A percentile compares a stretch with the other conserved stretches of the same genome.
phyloP scores from a whole-genome alignment of 2,329 filamentous ascomycete genomes.

The Epichloe scottii region DNA sequence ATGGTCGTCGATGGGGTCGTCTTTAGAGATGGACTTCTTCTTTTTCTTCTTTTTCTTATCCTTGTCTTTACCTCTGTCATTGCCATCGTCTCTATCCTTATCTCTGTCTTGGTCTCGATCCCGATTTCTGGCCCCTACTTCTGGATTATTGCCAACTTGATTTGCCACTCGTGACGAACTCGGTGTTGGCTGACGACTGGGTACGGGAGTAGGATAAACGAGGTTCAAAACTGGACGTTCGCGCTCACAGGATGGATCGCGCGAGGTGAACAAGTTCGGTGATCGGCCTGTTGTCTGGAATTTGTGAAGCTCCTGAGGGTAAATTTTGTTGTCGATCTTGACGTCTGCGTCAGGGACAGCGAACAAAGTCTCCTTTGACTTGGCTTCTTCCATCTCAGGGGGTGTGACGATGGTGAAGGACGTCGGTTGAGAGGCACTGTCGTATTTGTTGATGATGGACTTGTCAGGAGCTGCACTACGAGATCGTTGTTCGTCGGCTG shows the following conservation, averaged over 20 bases:
- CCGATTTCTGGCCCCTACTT: not conserved
- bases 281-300: conserved; percentile 19
- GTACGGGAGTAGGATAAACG: conserved; percentile 45
- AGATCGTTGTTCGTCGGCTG: conserved; percentile 39
- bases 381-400: conserved; percentile 34
- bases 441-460: conserved; percentile 45
- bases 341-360: conserved; percentile 52
- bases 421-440: conserved; percentile 22
- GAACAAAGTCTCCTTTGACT: conserved; percentile 32
- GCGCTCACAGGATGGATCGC: conserved; percentile 41
- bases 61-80: conserved; percentile 9
- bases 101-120: not conserved
- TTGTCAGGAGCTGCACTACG: conserved; percentile 37
- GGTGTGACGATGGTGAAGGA: conserved; percentile 41
- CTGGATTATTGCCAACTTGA: not conserved
- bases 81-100: not conserved
- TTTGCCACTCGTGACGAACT: conserved; percentile 7
- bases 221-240: conserved; percentile 48
- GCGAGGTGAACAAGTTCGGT: conserved; percentile 26
- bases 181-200: conserved; percentile 32
- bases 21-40: conserved; percentile 12
- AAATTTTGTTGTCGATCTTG: conserved; percentile 44
- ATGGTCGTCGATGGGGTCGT: conserved; percentile 20
- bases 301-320: conserved; percentile 35
- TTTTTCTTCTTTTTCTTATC: conserved; percentile 8